phyloP scores from a whole-genome alignment of 2,329 filamentous ascomycete genomes.

The Xylaria hypoxylon region DNA sequence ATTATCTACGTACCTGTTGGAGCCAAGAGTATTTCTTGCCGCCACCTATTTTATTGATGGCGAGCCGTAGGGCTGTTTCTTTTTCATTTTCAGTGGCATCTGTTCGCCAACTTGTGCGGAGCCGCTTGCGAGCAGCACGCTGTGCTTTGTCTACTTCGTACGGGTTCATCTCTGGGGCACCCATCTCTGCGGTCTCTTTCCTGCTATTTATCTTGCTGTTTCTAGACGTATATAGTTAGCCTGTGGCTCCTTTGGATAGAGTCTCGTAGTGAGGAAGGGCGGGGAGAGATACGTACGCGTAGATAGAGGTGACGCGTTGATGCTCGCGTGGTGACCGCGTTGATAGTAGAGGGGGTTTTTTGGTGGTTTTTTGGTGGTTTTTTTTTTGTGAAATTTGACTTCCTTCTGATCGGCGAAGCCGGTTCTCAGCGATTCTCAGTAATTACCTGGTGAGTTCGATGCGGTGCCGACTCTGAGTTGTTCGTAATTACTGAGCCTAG shows the following conservation, averaged over 20 bases:
- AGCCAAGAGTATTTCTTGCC: constrained; percentile 43
- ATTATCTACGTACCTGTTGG: constrained; percentile 32
- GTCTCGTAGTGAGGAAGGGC: neutral
- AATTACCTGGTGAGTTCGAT: neutral
- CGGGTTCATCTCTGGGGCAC: neutral
- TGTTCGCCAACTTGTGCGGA: constrained; percentile 25
- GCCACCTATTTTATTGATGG: constrained; percentile 19
- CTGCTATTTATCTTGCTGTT: neutral
- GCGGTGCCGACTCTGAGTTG: neutral
- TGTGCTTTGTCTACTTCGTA: constrained; percentile 46
- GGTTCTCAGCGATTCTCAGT: neutral
- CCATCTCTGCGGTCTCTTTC: neutral
- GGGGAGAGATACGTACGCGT: neutral
- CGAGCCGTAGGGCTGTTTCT: constrained; percentile 24
- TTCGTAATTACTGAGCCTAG: neutral
- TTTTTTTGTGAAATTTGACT: neutral
- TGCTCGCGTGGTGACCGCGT: too few relatives aligned
- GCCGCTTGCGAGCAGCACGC: constrained; percentile 41
- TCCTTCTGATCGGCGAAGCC: neutral
- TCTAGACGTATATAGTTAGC: neutral
- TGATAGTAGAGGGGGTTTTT: neutral
- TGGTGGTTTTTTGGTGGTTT: too few relatives aligned
- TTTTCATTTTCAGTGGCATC: constrained; percentile 34
- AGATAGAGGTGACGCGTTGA: neutral
- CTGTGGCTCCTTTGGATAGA: neutral